Evolutionary conservation across 176 grass and related monocot species (phyloP), one percentile per base, ranked within the genome.

Genomic region (Aegilops tauschii): DNA sequence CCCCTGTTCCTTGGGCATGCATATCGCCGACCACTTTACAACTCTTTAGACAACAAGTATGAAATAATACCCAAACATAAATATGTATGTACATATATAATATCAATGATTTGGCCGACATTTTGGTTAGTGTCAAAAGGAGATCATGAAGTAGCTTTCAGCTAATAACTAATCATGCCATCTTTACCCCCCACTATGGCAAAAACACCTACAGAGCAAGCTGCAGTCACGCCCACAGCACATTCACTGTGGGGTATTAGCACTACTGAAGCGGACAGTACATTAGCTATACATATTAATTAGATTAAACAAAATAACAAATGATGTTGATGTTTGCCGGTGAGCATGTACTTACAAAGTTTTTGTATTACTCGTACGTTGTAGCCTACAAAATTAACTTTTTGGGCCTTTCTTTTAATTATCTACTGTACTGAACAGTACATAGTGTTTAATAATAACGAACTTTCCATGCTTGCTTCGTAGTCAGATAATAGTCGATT

Each of bases 401-500:
- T 91, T 62, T 39, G n/a, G 40, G 82, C 62, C 87, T 59, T 76
- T 52, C 69, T 77, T 77, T 91, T 80, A 76, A 77, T 87, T 80
- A 69, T 21, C 9, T 44, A 44, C 40, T 45, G 11, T 76, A 28
- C 14, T 80, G 21, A 56, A 59, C 39, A 75, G 76, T 91, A 68
- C 81, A 91, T 80, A 62, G 85, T 49, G 76, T 76, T 71, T 87
- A 85, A 50, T 23, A 77, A 87, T 80, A 62, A 76, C 69, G 36
- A 88, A 85, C 86, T 88, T 90, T 80, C 61, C 81, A 80, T 91
- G 82, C 47, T 76, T 77, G 69, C 77, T 71, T 82, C 40, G 30
- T 77, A 39, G 37, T 88, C 52, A 17, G 77, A 76, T 75, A 77
- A 84, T 68, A 69, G 45, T 79, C 83, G 47, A 80, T 77, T 82